phyloP scores from a whole-genome alignment of 2,329 filamentous ascomycete species.

The Blastomyces gilchristii region DNA sequence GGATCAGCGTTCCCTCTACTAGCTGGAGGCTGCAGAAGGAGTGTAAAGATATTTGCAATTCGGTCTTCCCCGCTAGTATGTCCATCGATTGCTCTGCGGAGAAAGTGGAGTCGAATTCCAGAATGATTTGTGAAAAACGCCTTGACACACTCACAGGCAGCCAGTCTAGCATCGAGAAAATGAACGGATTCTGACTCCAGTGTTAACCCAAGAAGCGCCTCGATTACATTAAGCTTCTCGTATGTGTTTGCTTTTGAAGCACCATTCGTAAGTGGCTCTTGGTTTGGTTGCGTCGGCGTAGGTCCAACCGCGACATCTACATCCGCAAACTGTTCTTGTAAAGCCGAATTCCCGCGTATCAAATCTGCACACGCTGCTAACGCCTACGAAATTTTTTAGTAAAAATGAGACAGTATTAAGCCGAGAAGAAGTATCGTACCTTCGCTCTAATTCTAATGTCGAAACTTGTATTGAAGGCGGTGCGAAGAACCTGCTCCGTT shows the following conservation, averaged over 20 bases:
- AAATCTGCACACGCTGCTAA: slow-evolving; percentile 77
- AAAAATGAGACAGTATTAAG: slow-evolving; percentile 3
- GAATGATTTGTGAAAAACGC: slow-evolving; percentile 80
- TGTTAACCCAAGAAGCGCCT: slow-evolving; percentile 75
- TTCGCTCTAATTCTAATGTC: slow-evolving; percentile 72
- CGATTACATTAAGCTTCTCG: slow-evolving; percentile 74
- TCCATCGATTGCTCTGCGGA: slow-evolving; percentile 79
- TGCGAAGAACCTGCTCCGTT: slow-evolving; percentile 65
- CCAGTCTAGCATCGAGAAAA: slow-evolving; percentile 69
- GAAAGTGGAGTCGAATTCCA: slow-evolving; percentile 73
- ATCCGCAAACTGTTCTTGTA: slow-evolving; percentile 86
- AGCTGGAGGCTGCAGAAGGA: slow-evolving; percentile 59
- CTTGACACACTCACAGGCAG: slow-evolving; percentile 82
- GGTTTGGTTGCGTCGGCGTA: slow-evolving; percentile 15
- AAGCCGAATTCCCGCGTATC: slow-evolving; percentile 64
- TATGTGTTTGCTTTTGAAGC: slow-evolving; percentile 38
- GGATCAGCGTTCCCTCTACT: slow-evolving; percentile 60
- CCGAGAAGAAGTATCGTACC: slow-evolving; percentile 36
- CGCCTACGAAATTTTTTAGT: slow-evolving; percentile 43
- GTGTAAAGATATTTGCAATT: slow-evolving; percentile 78
- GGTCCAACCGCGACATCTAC: slow-evolving; percentile 52
- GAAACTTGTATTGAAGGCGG: slow-evolving; percentile 66
- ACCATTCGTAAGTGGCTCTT: slow-evolving; percentile 30
- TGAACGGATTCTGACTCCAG: slow-evolving; percentile 57
- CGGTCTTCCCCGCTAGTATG: slow-evolving; percentile 68